Evolutionary conservation across 2,329 filamentous ascomycete genomes (phyloP).

Genomic region (Colletotrichum tabaci): DNA sequence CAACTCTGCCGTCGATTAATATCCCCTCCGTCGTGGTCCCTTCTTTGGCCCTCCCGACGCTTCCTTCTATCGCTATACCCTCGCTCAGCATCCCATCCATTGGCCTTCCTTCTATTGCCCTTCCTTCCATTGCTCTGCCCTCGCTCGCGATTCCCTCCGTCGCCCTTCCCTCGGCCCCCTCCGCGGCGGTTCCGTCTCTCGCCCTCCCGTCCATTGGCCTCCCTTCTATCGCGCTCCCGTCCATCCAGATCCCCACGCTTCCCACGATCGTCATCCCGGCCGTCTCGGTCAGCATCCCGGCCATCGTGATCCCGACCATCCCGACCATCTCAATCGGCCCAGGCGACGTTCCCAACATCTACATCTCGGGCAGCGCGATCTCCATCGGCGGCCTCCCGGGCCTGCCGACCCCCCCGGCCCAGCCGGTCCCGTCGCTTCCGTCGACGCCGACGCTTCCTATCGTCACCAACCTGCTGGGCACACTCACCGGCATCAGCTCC

Average conservation of each 20-base stretch:
- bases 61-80: background rate
- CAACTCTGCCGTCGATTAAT: background rate
- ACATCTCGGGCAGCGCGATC: too few relatives aligned
- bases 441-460: background rate
- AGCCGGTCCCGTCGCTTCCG: background rate
- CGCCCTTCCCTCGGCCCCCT: too few relatives aligned
- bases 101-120: background rate
- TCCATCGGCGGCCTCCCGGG: background rate
- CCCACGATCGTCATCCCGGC: background rate
- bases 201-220: background rate
- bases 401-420: background rate
- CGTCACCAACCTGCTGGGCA: background rate
- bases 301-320: too few relatives aligned
- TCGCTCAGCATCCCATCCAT: background rate
- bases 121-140: background rate
- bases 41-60: background rate
- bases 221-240: background rate
- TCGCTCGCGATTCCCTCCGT: background rate
- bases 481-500: background rate
- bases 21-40: background rate
- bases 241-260: background rate
- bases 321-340: too few relatives aligned
- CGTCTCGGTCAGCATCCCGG: background rate
- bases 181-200: background rate
- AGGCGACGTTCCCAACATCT: too few relatives aligned